A percentile compares a stretch with the other conserved stretches of the same genome.
These are phyloP conservation scores for Aspergillus cristatus DNA, from an alignment of 495 filamentous ascomycete genomes.

Conservation along the genomic window DNA sequence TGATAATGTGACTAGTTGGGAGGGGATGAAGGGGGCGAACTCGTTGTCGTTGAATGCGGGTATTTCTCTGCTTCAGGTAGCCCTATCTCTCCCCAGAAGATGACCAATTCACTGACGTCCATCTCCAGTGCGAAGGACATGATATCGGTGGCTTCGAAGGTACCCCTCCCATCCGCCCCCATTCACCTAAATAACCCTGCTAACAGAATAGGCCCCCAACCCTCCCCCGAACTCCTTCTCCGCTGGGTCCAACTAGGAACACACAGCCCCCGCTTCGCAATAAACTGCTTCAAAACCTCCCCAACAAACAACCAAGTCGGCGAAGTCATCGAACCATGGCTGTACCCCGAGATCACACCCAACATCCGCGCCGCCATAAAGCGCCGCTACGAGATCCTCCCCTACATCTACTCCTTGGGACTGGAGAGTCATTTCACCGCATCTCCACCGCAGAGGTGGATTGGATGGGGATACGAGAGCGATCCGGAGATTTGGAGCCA, in stretches of 20 bases:
- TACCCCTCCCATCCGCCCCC: background rate
- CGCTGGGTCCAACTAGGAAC: constrained; percentile 63
- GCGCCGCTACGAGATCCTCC: constrained; percentile 58
- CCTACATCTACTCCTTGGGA: constrained; percentile 56
- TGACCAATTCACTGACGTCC: background rate
- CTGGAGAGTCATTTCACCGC: constrained; percentile 50
- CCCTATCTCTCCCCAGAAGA: too few relatives aligned
- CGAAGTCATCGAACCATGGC: constrained; percentile 65
- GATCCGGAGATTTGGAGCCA: constrained; percentile 55
- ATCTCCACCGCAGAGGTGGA: constrained; percentile 55
- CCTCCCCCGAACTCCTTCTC: constrained; percentile 56
- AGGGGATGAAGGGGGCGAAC: constrained; percentile 58
- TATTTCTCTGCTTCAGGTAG: constrained; percentile 45
- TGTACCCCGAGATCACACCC: constrained; percentile 55
- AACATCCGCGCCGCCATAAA: constrained; percentile 53
- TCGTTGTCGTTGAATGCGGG: constrained; percentile 57
- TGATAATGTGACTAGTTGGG: constrained; percentile 58
- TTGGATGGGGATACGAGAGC: constrained; percentile 57
- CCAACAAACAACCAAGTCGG: constrained; percentile 49
- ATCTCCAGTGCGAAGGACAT: constrained; percentile 49
- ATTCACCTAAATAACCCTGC: background rate
- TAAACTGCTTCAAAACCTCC: constrained; percentile 68
- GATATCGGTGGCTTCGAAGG: constrained; percentile 64
- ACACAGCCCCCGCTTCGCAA: constrained; percentile 59
- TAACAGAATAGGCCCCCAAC: constrained; percentile 43